A percentile compares a stretch with the other conserved stretches of the same genome.
Evolutionary conservation across 306 rosid genomes (phyloP).

Genomic region (Castanea crenata): DNA sequence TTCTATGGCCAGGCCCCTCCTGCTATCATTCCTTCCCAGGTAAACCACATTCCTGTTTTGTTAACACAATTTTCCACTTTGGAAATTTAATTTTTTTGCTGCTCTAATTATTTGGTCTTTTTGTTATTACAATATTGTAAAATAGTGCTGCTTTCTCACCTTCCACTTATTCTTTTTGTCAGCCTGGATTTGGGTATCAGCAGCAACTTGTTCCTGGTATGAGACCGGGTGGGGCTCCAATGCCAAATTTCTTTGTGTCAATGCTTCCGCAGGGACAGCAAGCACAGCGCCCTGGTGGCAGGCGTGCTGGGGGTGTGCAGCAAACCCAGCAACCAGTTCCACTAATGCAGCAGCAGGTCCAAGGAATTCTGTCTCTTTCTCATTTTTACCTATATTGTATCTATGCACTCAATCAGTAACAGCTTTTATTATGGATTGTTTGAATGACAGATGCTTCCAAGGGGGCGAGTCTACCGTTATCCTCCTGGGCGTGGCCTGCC

Average conservation of each 20-base stretch:
- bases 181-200: conserved; percentile 98
- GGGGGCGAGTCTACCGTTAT: conserved; percentile 90
- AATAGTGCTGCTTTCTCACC: conserved; percentile 1
- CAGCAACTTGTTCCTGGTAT: conserved; percentile 98
- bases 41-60: conserved; percentile 20
- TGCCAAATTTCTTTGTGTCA: conserved; percentile 92
- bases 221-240: conserved; percentile 98
- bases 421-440: conserved; percentile 14
- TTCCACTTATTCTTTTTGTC: conserved; percentile 18
- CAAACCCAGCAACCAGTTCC: conserved; percentile 91
- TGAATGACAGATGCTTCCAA: conserved; percentile 75
- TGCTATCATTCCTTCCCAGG: conserved; percentile 98
- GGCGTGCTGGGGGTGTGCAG: conserved; percentile 80
- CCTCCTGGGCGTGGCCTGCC: conserved; percentile 87
- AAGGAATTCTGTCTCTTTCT: conserved; percentile 5
- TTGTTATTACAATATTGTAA: neutral
- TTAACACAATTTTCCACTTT: neutral
- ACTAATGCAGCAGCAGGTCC: conserved; percentile 89
- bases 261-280: conserved; percentile 99
- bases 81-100: neutral
- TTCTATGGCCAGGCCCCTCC: conserved; percentile 98
- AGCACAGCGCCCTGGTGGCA: conserved; percentile 95
- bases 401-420: neutral
- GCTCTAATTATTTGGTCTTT: neutral
- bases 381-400: neutral